phyloP scores from a whole-genome alignment of 129 eudicot species.

The Logfia minima region DNA sequence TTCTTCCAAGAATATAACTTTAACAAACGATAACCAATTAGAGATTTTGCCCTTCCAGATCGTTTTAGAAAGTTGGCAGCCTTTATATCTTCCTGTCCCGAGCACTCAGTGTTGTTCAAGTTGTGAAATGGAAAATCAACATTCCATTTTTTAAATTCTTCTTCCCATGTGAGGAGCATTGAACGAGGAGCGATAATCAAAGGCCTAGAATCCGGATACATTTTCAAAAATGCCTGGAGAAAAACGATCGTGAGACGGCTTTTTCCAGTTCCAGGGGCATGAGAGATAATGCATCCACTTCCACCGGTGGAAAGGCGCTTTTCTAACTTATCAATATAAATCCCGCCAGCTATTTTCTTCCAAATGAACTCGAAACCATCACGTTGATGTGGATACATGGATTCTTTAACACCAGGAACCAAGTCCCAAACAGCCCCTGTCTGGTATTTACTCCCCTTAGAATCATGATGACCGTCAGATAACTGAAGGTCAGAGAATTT shows the following conservation, averaged over 20 bases:
- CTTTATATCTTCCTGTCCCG: constrained; percentile 30
- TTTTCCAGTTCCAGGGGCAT: constrained; percentile 91
- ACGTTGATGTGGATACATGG: constrained; percentile 73
- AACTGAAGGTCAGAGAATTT: constrained; percentile 24
- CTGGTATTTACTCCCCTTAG: neutral
- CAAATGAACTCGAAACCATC: constrained; percentile 81
- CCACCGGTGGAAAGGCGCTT: constrained; percentile 28
- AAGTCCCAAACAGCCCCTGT: constrained; percentile 64
- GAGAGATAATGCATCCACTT: constrained; percentile 85
- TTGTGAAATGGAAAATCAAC: constrained; percentile 41
- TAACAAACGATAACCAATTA: constrained; percentile 19
- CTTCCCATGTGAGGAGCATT: constrained; percentile 61
- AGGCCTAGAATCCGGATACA: constrained; percentile 54
- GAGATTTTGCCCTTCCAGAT: constrained; percentile 35
- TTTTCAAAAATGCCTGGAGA: constrained; percentile 49
- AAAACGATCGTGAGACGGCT: constrained; percentile 55
- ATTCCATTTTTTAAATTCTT: constrained; percentile 53
- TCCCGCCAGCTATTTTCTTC: constrained; percentile 66
- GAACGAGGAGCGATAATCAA: constrained; percentile 54
- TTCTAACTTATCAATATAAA: constrained; percentile 39
- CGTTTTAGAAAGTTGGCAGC: constrained; percentile 27
- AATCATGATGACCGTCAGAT: constrained; percentile 20
- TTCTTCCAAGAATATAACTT: constrained; percentile 56
- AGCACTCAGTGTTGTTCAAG: constrained; percentile 31
- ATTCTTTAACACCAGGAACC: constrained; percentile 44